phyloP scores from a whole-genome alignment of 441 rosid genomes.

The Manihot esculenta region DNA sequence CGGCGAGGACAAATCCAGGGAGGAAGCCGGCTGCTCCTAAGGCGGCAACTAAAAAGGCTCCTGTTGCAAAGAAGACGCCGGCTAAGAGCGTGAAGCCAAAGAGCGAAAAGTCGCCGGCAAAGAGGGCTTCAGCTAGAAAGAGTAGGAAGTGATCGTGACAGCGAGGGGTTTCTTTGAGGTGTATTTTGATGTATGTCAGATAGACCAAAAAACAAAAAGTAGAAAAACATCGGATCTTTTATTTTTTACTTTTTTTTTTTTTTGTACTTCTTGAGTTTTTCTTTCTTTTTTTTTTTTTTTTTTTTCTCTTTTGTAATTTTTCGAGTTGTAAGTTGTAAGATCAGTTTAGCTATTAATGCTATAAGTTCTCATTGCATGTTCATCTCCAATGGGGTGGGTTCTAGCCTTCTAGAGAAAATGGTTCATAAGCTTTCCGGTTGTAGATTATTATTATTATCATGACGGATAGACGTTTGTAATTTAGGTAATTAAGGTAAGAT shows the following conservation, averaged over 20 bases:
- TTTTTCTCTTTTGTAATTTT: too few relatives aligned
- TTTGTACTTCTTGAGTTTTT: not conserved
- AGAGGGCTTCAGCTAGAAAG: slow-evolving; percentile 33
- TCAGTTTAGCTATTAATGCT: slow-evolving; percentile 11
- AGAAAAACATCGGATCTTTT: too few relatives aligned
- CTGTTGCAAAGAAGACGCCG: slow-evolving; percentile 42
- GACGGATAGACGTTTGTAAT: too few relatives aligned
- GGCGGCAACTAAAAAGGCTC: slow-evolving; percentile 38
- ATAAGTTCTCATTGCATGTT: not conserved
- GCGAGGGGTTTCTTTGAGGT: too few relatives aligned
- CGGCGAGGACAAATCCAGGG: slow-evolving; percentile 58
- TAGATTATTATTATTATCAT: too few relatives aligned
- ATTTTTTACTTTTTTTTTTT: slow-evolving; percentile 11
- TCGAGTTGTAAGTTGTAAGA: slow-evolving; percentile 19
- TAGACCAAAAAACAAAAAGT: too few relatives aligned
- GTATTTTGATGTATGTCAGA: too few relatives aligned
- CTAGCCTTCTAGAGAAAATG: not conserved
- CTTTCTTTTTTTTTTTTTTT: too few relatives aligned
- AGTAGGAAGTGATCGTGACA: slow-evolving; percentile 34
- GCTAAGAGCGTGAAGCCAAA: slow-evolving; percentile 36
- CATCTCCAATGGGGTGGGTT: not conserved
- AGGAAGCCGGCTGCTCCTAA: slow-evolving; percentile 39
- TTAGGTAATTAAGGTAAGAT: too few relatives aligned
- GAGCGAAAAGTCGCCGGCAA: slow-evolving; percentile 41
- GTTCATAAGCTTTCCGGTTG: not conserved